Base-by-base conservation (phyloP, 179 eudicot species). In the Beta corolliflora region DNA sequence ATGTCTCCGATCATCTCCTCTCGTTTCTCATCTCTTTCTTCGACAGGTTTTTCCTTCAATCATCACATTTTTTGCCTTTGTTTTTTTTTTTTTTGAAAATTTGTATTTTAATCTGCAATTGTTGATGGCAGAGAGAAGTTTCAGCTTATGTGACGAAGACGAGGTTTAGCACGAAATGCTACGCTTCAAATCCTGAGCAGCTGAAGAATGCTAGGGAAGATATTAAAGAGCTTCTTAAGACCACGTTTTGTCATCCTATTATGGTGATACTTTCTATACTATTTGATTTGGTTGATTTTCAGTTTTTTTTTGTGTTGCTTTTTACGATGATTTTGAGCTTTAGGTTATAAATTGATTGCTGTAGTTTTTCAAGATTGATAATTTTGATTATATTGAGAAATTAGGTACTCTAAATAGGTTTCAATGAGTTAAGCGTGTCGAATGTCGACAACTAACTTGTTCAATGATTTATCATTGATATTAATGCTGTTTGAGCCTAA, bases 171-270 rank as follows among this genome's bases (percentile, higher is more conserved):
- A 84, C 97, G 7, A 93, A 88, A 80, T 86, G 94, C 83, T 83
- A 68, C 61, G 95, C 93, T 16, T 93, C 98, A 0, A 87, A 89
- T 85, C 90, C 93, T 18, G 87, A 86, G 64, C 93, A 95, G 88
- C 83, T 95, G 77, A 90, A 88, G 82, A 87, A 85, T 76, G 99
- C 99, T 0, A 91, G 92, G 74, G 93, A 95, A 58, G 98, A 95
- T 76, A 90, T 95, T 73, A 92, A 87, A 73, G 89, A 87, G 84
- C 92, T 95, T 44, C 95, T 95, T 61, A 83, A 64, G 13, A 78
- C 91, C 66, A 88, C 76, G 21, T 93, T 88, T 77, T 90, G 90
- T 70, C 98, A 95, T 88, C 99, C 99, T 74, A 89, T 93, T 48
- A 19, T 93, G 90, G 97, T 93, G 77, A 11, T 78, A 60, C 53